phyloP scores from a whole-genome alignment of 805 yeast genomes.

The Wickerhamiella vanderwaltii region DNA sequence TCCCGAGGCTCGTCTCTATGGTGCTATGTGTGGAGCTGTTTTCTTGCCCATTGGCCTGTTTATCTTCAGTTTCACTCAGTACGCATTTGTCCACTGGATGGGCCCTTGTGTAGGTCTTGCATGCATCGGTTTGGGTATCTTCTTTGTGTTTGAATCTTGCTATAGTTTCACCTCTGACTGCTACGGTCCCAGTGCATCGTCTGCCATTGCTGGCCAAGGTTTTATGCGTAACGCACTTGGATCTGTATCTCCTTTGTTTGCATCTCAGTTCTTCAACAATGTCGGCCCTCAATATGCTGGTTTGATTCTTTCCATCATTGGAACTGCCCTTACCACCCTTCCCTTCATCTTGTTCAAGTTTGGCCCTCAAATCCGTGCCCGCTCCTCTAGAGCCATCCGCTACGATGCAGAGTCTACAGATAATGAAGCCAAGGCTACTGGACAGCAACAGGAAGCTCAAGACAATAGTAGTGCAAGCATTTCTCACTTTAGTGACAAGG shows the following conservation, averaged over 20 bases:
- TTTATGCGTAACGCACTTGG: no score
- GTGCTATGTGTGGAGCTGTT: slow-evolving; percentile 47
- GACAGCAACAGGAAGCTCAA: not conserved
- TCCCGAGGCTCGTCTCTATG: slow-evolving; percentile 46
- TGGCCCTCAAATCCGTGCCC: slow-evolving; percentile 28
- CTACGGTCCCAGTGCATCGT: no score
- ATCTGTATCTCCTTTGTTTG: slow-evolving; percentile 73
- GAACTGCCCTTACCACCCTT: slow-evolving; percentile 16
- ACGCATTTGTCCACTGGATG: slow-evolving; percentile 39
- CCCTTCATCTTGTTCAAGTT: slow-evolving; percentile 19
- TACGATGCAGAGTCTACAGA: no score
- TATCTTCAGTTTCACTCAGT: slow-evolving; percentile 49
- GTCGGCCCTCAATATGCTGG: slow-evolving; percentile 69
- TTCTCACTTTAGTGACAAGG: not conserved
- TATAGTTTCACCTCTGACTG: no score
- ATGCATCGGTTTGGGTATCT: no score
- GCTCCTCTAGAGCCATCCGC: slow-evolving; percentile 27
- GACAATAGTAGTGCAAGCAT: not conserved
- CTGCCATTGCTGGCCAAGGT: no score
- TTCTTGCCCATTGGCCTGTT: slow-evolving; percentile 43
- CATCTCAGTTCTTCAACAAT: slow-evolving; percentile 66
- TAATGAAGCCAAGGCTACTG: no score
- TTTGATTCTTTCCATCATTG: slow-evolving; percentile 38
- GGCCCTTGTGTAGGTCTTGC: slow-evolving; percentile 44
- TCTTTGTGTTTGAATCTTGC: no score